These are phyloP conservation scores for Collybia sordida DNA, from an alignment of 768 basidiomycete species.

Conservation along the genomic window DNA sequence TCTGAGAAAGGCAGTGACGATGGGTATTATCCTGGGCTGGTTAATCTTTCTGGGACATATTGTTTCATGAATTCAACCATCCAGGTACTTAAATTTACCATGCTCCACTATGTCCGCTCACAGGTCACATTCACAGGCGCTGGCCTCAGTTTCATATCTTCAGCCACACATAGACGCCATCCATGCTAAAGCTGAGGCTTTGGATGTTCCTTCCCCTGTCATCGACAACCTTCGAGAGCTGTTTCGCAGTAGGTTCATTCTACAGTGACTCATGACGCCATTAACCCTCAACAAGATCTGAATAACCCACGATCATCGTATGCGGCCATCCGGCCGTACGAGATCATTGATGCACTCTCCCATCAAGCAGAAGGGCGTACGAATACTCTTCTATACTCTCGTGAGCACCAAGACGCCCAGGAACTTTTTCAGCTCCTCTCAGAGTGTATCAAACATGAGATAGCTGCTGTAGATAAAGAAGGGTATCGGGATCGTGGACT, in stretches of 20 bases:
- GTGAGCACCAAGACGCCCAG: conserved; percentile 97
- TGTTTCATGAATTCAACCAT: conserved; percentile 98
- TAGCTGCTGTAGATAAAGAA: conserved; percentile 71
- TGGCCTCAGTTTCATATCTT: conserved; percentile 84
- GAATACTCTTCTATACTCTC: conserved; percentile 75
- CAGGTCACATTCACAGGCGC: conserved; percentile 50
- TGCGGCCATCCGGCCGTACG: conserved; percentile 66
- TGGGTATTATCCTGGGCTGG: conserved; percentile 82
- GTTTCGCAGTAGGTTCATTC: conserved; percentile 53
- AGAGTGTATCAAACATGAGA: conserved; percentile 86
- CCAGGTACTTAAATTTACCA: conserved; percentile 51
- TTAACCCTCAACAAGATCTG: conserved; percentile 42
- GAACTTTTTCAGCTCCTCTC: conserved; percentile 95
- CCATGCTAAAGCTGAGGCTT: conserved; percentile 70
- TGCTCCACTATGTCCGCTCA: conserved; percentile 6
- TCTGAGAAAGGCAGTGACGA: conserved; percentile 29
- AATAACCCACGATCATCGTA: conserved; percentile 61
- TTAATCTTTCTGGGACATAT: conserved; percentile 94
- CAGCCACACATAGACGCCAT: conserved; percentile 78
- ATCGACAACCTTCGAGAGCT: conserved; percentile 78
- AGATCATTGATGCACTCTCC: conserved; percentile 71
- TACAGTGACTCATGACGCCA: background rate
- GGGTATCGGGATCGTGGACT: conserved; percentile 70
- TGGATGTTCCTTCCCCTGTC: conserved; percentile 85
- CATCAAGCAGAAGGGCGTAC: conserved; percentile 48